Evolutionary conservation across 768 basidiomycete species (phyloP).

Genomic region (Boletus fagicola): DNA sequence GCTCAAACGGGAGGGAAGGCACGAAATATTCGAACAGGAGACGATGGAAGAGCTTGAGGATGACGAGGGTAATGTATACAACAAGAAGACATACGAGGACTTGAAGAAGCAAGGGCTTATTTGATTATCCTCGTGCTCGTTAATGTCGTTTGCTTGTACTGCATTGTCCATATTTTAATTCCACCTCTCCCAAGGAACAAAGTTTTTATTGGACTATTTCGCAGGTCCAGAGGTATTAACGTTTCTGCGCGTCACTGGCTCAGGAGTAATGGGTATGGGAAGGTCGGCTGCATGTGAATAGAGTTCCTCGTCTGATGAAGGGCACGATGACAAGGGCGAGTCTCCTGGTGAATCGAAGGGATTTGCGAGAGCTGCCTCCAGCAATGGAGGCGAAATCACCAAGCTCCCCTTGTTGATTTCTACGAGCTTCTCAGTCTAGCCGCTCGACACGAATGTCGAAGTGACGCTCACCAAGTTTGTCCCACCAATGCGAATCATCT

Average conservation of each 20-base stretch:
- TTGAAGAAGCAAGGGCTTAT: conserved; percentile 94
- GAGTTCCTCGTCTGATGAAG: conserved; percentile 82
- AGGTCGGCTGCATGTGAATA: conserved; percentile 72
- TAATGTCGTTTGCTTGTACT: conserved; percentile 3
- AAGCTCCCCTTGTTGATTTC: conserved; percentile 20
- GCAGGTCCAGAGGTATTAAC: conserved; percentile 3
- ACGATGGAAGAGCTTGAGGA: conserved; percentile 98
- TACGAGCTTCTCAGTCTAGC: conserved; percentile 1
- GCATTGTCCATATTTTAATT: not conserved
- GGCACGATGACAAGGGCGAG: conserved; percentile 69
- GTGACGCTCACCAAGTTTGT: conserved; percentile 52
- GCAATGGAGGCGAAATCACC: conserved; percentile 39
- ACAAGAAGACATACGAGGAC: conserved; percentile 96
- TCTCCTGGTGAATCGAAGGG: conserved; percentile 72
- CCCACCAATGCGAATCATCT: conserved; percentile 79
- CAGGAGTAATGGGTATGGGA: conserved; percentile 60
- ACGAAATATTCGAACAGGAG: conserved; percentile 90
- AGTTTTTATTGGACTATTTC: conserved; percentile 6
- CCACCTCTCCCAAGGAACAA: not conserved
- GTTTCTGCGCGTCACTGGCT: conserved; percentile 17
- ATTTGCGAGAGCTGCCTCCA: conserved; percentile 47
- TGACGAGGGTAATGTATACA: conserved; percentile 97
- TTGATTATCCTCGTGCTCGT: conserved; percentile 29
- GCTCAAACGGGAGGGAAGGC: conserved; percentile 93
- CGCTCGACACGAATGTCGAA: not conserved